Conservation (phyloP, 2,329 filamentous ascomycete species). For the Diplodia seriata region DNA sequence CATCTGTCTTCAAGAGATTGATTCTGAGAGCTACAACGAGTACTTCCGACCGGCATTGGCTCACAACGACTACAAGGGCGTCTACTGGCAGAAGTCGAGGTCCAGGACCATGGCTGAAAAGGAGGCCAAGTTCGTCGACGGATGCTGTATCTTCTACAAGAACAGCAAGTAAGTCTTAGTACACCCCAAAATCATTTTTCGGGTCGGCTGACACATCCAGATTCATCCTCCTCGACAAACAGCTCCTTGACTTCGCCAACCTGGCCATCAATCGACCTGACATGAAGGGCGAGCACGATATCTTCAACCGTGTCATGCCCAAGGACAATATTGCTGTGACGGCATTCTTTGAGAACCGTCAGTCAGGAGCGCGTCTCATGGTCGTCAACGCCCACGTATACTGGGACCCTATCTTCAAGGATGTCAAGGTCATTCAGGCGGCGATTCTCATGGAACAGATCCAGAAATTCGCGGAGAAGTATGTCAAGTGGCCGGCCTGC, state of each 20-base stretch:
- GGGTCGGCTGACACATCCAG: slow-evolving; percentile 38
- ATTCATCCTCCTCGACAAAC: slow-evolving; percentile 91
- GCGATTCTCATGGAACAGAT: slow-evolving; percentile 94
- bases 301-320: slow-evolving; percentile 98
- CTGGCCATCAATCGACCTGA: slow-evolving; percentile 93
- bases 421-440: slow-evolving; percentile 96
- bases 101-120: slow-evolving; percentile 91
- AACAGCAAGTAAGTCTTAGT: slow-evolving; percentile 70
- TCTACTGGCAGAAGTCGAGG: slow-evolving; percentile 89
- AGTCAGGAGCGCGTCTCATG: slow-evolving; percentile 88
- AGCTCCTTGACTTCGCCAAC: slow-evolving; percentile 88
- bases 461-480: slow-evolving; percentile 83
- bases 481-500: slow-evolving; percentile 77
- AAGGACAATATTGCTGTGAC: slow-evolving; percentile 96
- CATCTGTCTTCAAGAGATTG: slow-evolving; percentile 91
- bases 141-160: slow-evolving; percentile 97
- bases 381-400: slow-evolving; percentile 93
- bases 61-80: slow-evolving; percentile 88
- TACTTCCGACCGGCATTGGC: slow-evolving; percentile 88
- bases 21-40: slow-evolving; percentile 88
- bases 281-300: slow-evolving; percentile 96
- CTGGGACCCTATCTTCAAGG: slow-evolving; percentile 89
- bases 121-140: slow-evolving; percentile 89
- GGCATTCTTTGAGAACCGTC: slow-evolving; percentile 88
- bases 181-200: not conserved